phyloP scores from a whole-genome alignment of 352 stramenopile species.

The Phytophthora tubulina region DNA sequence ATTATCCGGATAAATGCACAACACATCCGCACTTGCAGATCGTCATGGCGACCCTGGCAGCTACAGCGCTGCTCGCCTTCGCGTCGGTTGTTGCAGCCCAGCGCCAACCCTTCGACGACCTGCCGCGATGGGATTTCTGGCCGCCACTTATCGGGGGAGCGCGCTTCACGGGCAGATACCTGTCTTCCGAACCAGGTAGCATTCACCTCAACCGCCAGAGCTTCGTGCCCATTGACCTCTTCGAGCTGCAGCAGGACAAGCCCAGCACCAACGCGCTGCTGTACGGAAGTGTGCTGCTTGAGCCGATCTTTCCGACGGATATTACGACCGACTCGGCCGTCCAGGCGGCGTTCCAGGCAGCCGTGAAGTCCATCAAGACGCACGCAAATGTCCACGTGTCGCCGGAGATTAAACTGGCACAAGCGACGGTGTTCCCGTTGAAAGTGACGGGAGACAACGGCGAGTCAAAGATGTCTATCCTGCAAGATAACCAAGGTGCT shows the following conservation, averaged over 20 bases:
- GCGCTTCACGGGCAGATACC: slow-evolving; percentile 69
- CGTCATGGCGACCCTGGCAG: background rate
- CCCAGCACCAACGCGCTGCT: slow-evolving; percentile 51
- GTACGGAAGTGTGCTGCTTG: slow-evolving; percentile 71
- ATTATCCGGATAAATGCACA: too few relatives aligned
- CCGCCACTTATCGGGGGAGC: slow-evolving; percentile 50
- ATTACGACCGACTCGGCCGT: slow-evolving; percentile 49
- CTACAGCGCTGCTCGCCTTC: slow-evolving; percentile 6
- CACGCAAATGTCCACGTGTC: slow-evolving; percentile 55
- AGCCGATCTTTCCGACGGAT: slow-evolving; percentile 44
- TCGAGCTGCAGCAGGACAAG: slow-evolving; percentile 46
- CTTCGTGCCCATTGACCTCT: slow-evolving; percentile 73
- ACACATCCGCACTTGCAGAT: background rate
- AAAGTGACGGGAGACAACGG: slow-evolving; percentile 78
- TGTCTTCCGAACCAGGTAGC: slow-evolving; percentile 59
- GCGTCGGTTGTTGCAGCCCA: background rate
- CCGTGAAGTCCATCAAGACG: slow-evolving; percentile 48
- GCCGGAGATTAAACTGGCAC: slow-evolving; percentile 39
- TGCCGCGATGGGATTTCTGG: slow-evolving; percentile 80
- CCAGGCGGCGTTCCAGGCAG: slow-evolving; percentile 55
- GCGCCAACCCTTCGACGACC: slow-evolving; percentile 7
- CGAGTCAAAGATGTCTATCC: slow-evolving; percentile 68
- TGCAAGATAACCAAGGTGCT: slow-evolving; percentile 57
- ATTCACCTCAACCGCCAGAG: slow-evolving; percentile 55
- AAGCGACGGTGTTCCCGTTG: slow-evolving; percentile 55